Evolutionary conservation across 75 land plant species (phyloP).

Genomic region (Chamaecyparis obtusa): DNA sequence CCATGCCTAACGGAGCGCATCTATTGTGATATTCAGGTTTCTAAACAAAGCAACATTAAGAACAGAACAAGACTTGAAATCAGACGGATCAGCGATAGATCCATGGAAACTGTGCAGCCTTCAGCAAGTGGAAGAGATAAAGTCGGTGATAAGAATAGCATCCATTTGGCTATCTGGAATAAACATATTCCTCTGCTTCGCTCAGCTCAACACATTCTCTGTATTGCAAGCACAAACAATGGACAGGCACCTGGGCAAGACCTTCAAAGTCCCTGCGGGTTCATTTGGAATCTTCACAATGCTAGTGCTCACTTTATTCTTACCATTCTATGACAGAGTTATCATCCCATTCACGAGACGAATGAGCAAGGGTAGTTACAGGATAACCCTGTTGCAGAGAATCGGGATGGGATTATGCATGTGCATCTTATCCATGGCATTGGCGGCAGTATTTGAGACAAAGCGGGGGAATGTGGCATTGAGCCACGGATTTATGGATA

Average conservation of each 20-base stretch:
- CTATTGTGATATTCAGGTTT: no score
- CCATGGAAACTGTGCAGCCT: no score
- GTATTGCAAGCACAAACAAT: constrained; percentile 16
- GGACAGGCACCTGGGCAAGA: constrained; percentile 15
- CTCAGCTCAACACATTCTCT: constrained; percentile 8
- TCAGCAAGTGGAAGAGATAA: no score
- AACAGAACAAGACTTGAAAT: no score
- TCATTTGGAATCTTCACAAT: constrained; percentile 46
- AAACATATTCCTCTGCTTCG: no score
- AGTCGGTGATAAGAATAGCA: not conserved
- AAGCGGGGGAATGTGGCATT: constrained; percentile 34
- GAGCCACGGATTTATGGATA: not conserved
- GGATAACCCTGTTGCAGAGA: constrained; percentile 62
- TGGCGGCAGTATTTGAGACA: constrained; percentile 51
- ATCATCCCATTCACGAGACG: constrained; percentile 39
- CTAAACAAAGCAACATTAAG: no score
- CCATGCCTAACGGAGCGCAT: no score
- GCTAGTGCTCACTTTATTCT: constrained; percentile 44
- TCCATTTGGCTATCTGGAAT: not conserved
- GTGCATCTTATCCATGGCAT: constrained; percentile 52
- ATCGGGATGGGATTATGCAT: constrained; percentile 57
- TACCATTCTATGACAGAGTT: constrained; percentile 64
- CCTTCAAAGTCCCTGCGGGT: constrained; percentile 63
- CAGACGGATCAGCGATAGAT: no score
- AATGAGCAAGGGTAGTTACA: not conserved